Base-by-base conservation (phyloP, 768 basidiomycete species). In the Xerocomus spinulosus region DNA sequence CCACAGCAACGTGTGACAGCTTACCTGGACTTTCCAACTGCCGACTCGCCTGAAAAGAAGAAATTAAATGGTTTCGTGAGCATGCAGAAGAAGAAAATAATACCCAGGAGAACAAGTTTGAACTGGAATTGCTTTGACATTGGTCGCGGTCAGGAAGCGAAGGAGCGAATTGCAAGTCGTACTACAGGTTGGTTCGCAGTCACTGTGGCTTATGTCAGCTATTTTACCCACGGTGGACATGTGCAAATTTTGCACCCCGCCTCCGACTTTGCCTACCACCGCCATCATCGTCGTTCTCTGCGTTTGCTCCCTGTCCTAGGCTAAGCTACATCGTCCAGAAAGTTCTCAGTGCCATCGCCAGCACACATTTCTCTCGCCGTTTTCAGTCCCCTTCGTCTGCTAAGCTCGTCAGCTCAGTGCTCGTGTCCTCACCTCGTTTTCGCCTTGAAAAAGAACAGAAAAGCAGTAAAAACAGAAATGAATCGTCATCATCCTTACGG, bases 41-140 rank as follows among this genome's bases (percentile, higher is more conserved):
- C 95, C 33, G 90, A 93, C 75, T 97, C 94, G 60, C 94, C 93
- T 96, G 62, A 34, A 40, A 23, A 26, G 12, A 48, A 37, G 21
- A 50, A 10, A 54, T 63, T 29, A 58, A 53, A 23, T n/a, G 13
- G 29, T 14, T 8, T 28, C 5, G 9, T 12, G 3, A n/a, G 3
- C 21, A 34, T 4, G 9, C 2, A 13, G 38, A 4, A 9, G 18
- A n/a, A 4, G 12, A 1, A 25, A 28, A 17, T 13, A 73, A 54
- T 52, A 90, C 96, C 96, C 53, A 97, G 81, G 38, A 97, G 81
- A 54, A 97, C 95, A 56, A 98, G 87, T 69, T 97, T 97, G 76
- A 95, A 96, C 70, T 92, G 90, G 57, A 79, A 88, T 71, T 92
- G 90, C 68, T 88, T 89, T 51, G 91, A 90, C 91, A 93, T 94